These are phyloP conservation scores for Litchi chinensis DNA, from an alignment of 345 rosid species.

Conservation along the genomic window DNA sequence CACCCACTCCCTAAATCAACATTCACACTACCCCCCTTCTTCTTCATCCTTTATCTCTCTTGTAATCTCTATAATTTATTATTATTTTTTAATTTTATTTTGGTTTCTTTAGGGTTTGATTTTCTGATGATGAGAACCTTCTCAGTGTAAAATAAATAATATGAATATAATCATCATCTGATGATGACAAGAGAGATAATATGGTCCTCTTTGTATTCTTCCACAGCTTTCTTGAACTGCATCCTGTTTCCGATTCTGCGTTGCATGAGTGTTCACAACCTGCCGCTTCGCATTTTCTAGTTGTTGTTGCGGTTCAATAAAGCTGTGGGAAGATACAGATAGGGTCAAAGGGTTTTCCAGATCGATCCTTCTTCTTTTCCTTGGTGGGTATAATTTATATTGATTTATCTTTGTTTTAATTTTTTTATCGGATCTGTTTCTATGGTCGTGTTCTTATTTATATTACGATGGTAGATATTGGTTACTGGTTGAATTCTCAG, in stretches of 20 bases:
- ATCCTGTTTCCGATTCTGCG: conserved; percentile 19
- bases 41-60: not conserved
- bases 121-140: not conserved
- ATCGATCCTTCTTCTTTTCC: not conserved
- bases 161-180: not conserved
- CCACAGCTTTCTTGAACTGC: conserved; percentile 99
- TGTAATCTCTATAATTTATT: not conserved
- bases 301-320: conserved; percentile 69
- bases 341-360: conserved; percentile 39
- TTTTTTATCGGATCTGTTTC: not conserved
- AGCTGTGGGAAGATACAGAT: conserved; percentile 95
- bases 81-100: not conserved
- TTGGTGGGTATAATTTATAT: not conserved
- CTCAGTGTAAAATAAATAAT: not conserved
- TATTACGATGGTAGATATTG: not conserved
- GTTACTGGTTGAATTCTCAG: not conserved
- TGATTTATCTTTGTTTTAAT: not conserved
- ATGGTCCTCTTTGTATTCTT: conserved; percentile 85
- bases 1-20: conserved; percentile 25
- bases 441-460: no score
- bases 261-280: conserved; percentile 1
- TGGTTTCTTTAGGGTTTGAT: conserved; percentile 22
- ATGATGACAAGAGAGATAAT: not conserved
- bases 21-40: not conserved
- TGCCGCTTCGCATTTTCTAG: not conserved